Evolutionary conservation across 2,329 filamentous ascomycete species (phyloP).

Genomic region (Aspergillus jensenii): DNA sequence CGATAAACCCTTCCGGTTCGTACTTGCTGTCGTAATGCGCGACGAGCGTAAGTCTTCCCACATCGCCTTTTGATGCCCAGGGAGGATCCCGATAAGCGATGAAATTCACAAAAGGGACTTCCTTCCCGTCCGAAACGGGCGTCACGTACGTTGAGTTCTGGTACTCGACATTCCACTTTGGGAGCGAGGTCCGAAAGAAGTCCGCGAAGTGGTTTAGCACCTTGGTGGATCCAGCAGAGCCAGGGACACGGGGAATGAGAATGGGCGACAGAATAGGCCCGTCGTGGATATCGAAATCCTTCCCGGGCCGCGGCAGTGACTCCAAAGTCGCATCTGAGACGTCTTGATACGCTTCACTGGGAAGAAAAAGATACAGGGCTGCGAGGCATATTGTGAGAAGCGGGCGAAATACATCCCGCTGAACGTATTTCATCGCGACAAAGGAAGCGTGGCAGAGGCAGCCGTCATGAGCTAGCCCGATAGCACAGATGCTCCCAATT

Average conservation of each 20-base stretch:
- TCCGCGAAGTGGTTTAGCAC: constrained; percentile 79
- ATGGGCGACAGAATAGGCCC: constrained; percentile 82
- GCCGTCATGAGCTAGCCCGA: constrained; percentile 2
- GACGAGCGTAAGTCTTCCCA: constrained; percentile 78
- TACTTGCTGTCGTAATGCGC: constrained; percentile 93
- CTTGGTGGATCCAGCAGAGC: constrained; percentile 70
- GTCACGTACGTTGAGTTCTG: constrained; percentile 90
- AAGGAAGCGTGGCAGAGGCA: not conserved
- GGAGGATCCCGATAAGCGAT: constrained; percentile 87
- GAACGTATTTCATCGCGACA: constrained; percentile 27
- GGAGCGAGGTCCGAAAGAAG: constrained; percentile 75
- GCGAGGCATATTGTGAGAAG: constrained; percentile 28
- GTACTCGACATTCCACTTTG: constrained; percentile 75
- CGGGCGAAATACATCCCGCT: constrained; percentile 27
- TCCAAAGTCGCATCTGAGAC: constrained; percentile 75
- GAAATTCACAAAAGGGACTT: constrained; percentile 83
- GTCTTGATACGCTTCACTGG: constrained; percentile 51
- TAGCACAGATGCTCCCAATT: not conserved
- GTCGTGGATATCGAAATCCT: constrained; percentile 74
- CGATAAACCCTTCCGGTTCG: constrained; percentile 80
- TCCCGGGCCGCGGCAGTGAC: constrained; percentile 67
- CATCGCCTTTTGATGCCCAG: constrained; percentile 71
- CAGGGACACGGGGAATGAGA: constrained; percentile 82
- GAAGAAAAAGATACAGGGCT: constrained; percentile 23
- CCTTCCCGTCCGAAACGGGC: constrained; percentile 67